phyloP scores from a whole-genome alignment of 805 yeast species.

The Brettanomyces anomalus region DNA sequence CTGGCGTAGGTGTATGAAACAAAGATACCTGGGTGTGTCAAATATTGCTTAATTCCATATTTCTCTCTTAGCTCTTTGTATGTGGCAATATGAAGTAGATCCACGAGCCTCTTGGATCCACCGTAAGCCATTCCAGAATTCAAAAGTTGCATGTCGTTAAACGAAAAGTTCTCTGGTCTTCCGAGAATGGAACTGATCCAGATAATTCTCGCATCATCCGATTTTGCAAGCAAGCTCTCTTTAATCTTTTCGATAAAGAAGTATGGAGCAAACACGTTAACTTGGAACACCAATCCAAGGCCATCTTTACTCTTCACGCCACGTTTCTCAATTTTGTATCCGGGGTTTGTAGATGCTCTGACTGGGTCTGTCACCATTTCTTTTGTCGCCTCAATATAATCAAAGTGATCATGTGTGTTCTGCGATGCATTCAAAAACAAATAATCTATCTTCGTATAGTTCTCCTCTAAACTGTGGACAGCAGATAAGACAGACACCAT shows the following conservation, averaged over 20 bases:
- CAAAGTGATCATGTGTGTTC: constrained; percentile 78
- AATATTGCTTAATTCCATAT: constrained; percentile 57
- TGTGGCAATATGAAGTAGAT: constrained; percentile 69
- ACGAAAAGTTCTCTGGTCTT: constrained; percentile 61
- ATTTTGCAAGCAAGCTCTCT: constrained; percentile 32
- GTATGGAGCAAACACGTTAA: constrained; percentile 95
- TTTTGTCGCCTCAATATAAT: constrained; percentile 70
- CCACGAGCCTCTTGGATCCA: constrained; percentile 84
- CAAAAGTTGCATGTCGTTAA: constrained; percentile 66
- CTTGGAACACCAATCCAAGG: constrained; percentile 84
- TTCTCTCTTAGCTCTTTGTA: constrained; percentile 38
- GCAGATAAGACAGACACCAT: constrained; percentile 82
- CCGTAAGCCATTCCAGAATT: constrained; percentile 68
- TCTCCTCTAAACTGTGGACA: constrained; percentile 54
- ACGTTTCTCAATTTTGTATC: constrained; percentile 70
- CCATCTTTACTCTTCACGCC: constrained; percentile 75
- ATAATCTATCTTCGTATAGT: constrained; percentile 64
- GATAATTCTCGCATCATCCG: constrained; percentile 49
- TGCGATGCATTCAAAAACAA: constrained; percentile 85
- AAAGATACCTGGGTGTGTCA: constrained; percentile 92
- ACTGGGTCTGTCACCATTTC: constrained; percentile 62
- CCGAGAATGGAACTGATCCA: constrained; percentile 89
- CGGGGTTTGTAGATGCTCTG: constrained; percentile 80
- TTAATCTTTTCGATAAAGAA: constrained; percentile 63
- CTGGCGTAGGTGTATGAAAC: constrained; percentile 72